A percentile compares a stretch with the other conserved stretches of the same genome.
Conservation (phyloP, 139 green algal genomes). For the Coelastrella sp. region DNA sequence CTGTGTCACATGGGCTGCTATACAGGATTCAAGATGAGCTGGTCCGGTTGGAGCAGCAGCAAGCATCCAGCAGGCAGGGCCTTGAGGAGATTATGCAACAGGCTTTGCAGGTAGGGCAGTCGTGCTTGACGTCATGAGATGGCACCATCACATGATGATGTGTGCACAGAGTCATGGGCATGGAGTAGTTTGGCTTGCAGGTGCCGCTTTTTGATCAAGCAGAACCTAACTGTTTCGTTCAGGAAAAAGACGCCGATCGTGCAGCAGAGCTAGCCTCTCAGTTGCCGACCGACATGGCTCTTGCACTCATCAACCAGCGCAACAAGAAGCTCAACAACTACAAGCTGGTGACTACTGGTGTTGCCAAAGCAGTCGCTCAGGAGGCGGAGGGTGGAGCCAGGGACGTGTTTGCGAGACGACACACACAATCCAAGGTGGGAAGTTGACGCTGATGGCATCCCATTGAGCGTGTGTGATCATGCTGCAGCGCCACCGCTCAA, state of each 20-base stretch:
- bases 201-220: too few relatives aligned
- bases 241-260: background rate
- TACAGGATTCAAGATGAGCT: conserved; percentile 29
- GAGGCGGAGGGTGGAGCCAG: background rate
- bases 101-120: background rate
- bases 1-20: background rate
- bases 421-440: conserved; percentile 43
- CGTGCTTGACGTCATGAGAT: background rate
- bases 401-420: conserved; percentile 27
- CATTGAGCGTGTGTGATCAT: background rate
- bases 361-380: background rate
- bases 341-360: background rate
- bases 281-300: background rate
- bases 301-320: conserved; percentile 39
- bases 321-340: conserved; percentile 19
- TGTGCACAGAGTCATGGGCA: background rate
- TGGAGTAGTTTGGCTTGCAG: too few relatives aligned
- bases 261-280: background rate
- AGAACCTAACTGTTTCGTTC: too few relatives aligned
- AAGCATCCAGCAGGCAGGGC: background rate
- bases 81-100: background rate
- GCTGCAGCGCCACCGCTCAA: background rate
- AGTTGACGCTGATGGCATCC: background rate
- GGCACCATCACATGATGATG: background rate
- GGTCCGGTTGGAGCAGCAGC: conserved; percentile 4